phyloP scores from a whole-genome alignment of 306 rosid genomes.

The Styphnolobium japonicum region DNA sequence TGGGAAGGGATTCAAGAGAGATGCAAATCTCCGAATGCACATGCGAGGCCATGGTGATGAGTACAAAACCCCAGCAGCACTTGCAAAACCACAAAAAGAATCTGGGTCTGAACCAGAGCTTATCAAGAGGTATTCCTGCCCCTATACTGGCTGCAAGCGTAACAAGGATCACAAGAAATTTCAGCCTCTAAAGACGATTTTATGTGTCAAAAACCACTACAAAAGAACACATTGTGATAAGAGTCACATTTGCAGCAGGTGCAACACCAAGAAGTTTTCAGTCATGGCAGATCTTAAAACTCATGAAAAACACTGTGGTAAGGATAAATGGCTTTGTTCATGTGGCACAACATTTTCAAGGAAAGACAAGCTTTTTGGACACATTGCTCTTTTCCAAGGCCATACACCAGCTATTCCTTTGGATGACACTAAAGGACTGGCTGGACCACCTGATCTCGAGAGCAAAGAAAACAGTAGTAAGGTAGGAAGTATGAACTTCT shows the following conservation, averaged over 20 bases:
- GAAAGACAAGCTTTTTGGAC: slow-evolving; percentile 99
- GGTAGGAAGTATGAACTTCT: slow-evolving; percentile 53
- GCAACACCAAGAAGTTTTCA: slow-evolving; percentile 90
- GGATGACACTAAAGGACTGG: slow-evolving; percentile 60
- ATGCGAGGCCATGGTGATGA: slow-evolving; percentile 99
- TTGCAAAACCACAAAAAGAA: slow-evolving; percentile 87
- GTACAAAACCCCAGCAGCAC: slow-evolving; percentile 97
- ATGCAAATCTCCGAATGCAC: slow-evolving; percentile 97
- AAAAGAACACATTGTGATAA: slow-evolving; percentile 99
- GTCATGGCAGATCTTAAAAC: slow-evolving; percentile 98
- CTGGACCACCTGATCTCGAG: slow-evolving; percentile 38
- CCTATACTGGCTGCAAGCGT: slow-evolving; percentile 89
- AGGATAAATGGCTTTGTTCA: slow-evolving; percentile 97
- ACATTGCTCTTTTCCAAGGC: slow-evolving; percentile 95
- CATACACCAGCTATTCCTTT: slow-evolving; percentile 94
- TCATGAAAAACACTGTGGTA: slow-evolving; percentile 98
- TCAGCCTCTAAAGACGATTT: slow-evolving; percentile 90
- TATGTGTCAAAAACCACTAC: slow-evolving; percentile 98
- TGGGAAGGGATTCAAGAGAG: slow-evolving; percentile 99
- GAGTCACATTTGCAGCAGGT: slow-evolving; percentile 92
- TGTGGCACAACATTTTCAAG: slow-evolving; percentile 99
- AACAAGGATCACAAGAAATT: slow-evolving; percentile 94
- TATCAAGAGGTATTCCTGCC: slow-evolving; percentile 95
- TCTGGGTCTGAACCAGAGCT: slow-evolving; percentile 58
- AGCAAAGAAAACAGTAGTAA: slow-evolving; percentile 43